Evolutionary conservation across 495 filamentous ascomycete species (phyloP).

Genomic region (Aspergillus sparsus): DNA sequence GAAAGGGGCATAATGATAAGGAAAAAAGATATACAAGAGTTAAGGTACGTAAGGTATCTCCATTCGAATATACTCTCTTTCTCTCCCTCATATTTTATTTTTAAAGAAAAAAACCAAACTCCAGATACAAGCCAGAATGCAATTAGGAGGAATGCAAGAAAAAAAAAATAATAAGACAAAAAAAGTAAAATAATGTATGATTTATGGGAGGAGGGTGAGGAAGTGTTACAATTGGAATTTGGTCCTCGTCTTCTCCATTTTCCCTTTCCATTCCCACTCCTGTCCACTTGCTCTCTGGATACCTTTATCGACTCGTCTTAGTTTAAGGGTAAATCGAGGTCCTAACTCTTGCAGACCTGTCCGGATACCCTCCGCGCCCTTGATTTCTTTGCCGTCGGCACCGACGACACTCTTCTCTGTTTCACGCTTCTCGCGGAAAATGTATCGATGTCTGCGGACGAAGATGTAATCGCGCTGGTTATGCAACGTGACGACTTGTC

Average conservation of each 20-base stretch:
- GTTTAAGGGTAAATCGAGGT: slow-evolving; percentile 81
- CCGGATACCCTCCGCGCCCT: slow-evolving; percentile 77
- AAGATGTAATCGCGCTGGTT: slow-evolving; percentile 98
- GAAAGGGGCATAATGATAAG: no score
- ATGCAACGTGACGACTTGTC: slow-evolving; percentile 89
- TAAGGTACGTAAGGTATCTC: no score
- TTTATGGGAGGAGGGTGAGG: no score
- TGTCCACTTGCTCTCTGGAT: slow-evolving; percentile 79
- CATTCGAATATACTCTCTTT: no score
- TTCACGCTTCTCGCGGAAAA: slow-evolving; percentile 81
- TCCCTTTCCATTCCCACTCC: slow-evolving; percentile 93
- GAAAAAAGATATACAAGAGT: no score
- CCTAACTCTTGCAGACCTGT: slow-evolving; percentile 85
- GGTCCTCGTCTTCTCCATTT: slow-evolving; percentile 90
- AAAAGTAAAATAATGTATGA: slow-evolving; percentile 9
- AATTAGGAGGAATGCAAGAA: background rate
- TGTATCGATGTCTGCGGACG: slow-evolving; percentile 82
- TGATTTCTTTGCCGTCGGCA: slow-evolving; percentile 81
- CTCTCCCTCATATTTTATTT: background rate
- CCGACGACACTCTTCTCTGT: slow-evolving; percentile 87
- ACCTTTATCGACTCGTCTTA: slow-evolving; percentile 88
- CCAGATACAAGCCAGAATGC: background rate
- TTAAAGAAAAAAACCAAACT: slow-evolving; percentile 7
- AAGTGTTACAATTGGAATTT: slow-evolving; percentile 77
- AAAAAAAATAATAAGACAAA: slow-evolving; percentile 9